Base-by-base conservation (phyloP, 768 basidiomycete species). In the Phaeotremella skinneri region DNA sequence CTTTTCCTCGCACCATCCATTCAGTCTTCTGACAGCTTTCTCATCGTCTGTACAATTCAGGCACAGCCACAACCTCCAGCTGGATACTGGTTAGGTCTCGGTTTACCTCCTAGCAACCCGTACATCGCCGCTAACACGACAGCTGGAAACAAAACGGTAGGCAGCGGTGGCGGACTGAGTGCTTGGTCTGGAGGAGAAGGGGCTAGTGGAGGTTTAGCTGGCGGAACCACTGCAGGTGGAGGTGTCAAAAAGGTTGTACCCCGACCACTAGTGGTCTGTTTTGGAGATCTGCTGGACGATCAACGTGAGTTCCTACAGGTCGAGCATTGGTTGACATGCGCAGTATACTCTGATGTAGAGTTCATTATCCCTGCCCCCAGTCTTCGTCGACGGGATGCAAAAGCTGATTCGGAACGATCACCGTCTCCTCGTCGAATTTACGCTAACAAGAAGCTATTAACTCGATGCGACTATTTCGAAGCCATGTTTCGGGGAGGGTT, bases 331-430 rank as follows among this genome's bases (percentile, higher is more conserved):
- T 55, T 63, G 45, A 59, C 49, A 7, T 2, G 20, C 2, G 14
- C 87, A n/a, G 71, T 82, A 13, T 91, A 91, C 66, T 90, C 90
- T 4, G 90, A 92, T 67, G 84, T 91, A 17, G 85, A 87, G 72
- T 91, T 92, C 63, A 79, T 90, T 20, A 78, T 91, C 29, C 87
- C 87, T 0, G 77, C 79, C 42, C 78, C 78, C 30, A 70, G 80
- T 31, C 74, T 75, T 23, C 73, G 79, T 26, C 77, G 78, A 16
- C 74, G 76, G 23, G 80, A 77, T 41, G 21, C 25, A 27, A 6
- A 4, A n/a, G 34, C 14, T 14, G 56, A 27, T 26, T 29, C 45
- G 9, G 60, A 43, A 2, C 49, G 31, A 23, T n/a, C 57, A 6
- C 34, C 52, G 14, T 14, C 32, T 0, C 59, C 61, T 0, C 75